Evolutionary conservation across 106 monocot genomes (phyloP), one percentile per base, ranked within the genome.

Genomic region (Vanilla planifolia): DNA sequence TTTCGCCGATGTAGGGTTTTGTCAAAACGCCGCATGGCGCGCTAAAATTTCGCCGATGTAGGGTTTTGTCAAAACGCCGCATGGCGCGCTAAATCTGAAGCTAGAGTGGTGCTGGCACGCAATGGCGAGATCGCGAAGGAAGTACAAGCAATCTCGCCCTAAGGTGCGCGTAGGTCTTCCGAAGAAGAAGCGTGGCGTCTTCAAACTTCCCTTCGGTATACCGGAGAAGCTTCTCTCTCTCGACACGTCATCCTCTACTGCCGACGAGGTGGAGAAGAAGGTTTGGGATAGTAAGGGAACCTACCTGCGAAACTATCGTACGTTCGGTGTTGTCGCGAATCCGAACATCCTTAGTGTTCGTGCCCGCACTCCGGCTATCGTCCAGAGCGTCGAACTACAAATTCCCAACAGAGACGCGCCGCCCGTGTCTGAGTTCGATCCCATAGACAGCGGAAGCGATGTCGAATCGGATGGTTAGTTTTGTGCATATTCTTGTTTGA

Each of bases 261-360:
- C 41, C 15, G 55, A 34, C n/a, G 71, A 29, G 11, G 64, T 23
- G 50, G 44, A 44, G 6, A 32, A 30, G 36, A 51, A 21, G 21
- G 35, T 59, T 33, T 91, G 90, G 90, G 77, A 91, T 66, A 76
- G 55, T 11, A 59, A 78, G 63, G 95, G 83, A 9, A 86, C 79
- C 60, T 80, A 89, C 62, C 59, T 95, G 53, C 45, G 55, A 23
- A 95, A 95, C 78, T 95, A 95, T 66, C 60, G 62, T 14, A 27
- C 86, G 41, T 95, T 95, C 64, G 95, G 95, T n/a, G 80, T 95
- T 48, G 84, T 95, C 55, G 46, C 86, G 13, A 96, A 96, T 65
- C 96, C 96, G 5, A 96, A 96, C 58, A 30, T 96, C 51, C 80
- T 90, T 29, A 67, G 96, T 21, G 86, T 76, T 25, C 83, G 91